phyloP scores from a whole-genome alignment of 768 basidiomycete genomes.

The Tulasnella sp. region DNA sequence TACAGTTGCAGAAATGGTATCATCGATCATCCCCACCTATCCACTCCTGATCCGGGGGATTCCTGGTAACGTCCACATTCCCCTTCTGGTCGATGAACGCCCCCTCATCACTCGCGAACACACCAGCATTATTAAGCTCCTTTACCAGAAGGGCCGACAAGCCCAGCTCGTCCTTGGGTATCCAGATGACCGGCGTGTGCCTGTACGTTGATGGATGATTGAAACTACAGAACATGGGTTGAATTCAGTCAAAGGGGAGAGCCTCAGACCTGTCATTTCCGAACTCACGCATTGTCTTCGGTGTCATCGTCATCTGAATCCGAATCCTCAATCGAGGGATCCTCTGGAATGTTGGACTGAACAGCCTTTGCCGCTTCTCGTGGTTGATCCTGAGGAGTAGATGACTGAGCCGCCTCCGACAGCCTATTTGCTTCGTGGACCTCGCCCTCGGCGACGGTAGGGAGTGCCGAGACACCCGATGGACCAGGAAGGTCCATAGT shows the following conservation, averaged over 20 bases:
- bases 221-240: conserved; percentile 27
- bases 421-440: too few relatives aligned
- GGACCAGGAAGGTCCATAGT: too few relatives aligned
- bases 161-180: conserved; percentile 36
- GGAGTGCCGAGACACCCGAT: too few relatives aligned
- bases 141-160: conserved; percentile 27
- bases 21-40: conserved; percentile 7
- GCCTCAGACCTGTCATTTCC: conserved; percentile 16
- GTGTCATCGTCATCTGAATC: conserved; percentile 12
- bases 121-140: conserved; percentile 28
- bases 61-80: conserved; percentile 26
- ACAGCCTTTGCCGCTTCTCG: too few relatives aligned
- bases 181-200: conserved; percentile 34
- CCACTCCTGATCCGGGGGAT: conserved; percentile 26
- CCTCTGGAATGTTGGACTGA: too few relatives aligned
- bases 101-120: conserved; percentile 28
- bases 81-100: conserved; percentile 29
- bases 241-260: too few relatives aligned
- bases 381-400: too few relatives aligned
- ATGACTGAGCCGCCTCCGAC: too few relatives aligned
- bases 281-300: conserved; percentile 20
- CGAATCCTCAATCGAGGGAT: background rate
- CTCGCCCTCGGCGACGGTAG: too few relatives aligned
- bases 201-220: conserved; percentile 40
- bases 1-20: background rate